These are phyloP conservation scores for Diospyros kaki DNA, from an alignment of 148 eudicot species.

Conservation along the genomic window DNA sequence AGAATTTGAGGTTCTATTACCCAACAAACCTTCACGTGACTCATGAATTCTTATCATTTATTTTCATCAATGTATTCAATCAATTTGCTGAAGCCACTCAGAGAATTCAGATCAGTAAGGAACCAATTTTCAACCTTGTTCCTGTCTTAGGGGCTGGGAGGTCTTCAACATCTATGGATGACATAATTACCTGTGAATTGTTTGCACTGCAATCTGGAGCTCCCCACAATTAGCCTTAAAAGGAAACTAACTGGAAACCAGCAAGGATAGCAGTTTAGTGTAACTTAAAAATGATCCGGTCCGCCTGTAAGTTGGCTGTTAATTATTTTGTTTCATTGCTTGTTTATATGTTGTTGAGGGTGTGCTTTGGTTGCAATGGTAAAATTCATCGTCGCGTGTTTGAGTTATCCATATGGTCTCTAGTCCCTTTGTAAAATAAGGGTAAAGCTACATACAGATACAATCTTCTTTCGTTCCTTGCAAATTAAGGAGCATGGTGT, in stretches of 20 bases:
- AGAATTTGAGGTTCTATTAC: slow-evolving; percentile 78
- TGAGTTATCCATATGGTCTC: too few species aligned
- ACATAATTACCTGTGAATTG: slow-evolving; percentile 65
- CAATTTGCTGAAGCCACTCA: slow-evolving; percentile 48
- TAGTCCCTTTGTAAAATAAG: too few species aligned
- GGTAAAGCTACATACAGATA: too few species aligned
- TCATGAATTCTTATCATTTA: slow-evolving; percentile 42
- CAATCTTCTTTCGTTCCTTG: too few species aligned
- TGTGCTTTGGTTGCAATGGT: too few species aligned
- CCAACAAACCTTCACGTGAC: slow-evolving; percentile 32
- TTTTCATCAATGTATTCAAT: slow-evolving; percentile 37
- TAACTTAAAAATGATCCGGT: not conserved
- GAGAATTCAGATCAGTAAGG: slow-evolving; percentile 19
- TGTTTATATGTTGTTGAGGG: too few species aligned
- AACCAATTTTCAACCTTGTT: slow-evolving; percentile 64
- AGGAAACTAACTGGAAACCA: not conserved
- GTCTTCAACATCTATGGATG: slow-evolving; percentile 52
- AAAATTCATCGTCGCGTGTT: too few species aligned
- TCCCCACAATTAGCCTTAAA: not conserved
- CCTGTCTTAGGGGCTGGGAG: slow-evolving; percentile 80
- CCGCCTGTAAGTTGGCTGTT: too few species aligned
- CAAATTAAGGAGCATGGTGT: too few species aligned
- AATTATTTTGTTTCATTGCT: too few species aligned
- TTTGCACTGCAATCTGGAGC: slow-evolving; percentile 50
- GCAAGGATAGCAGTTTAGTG: not conserved